Evolutionary conservation across 805 yeast genomes (phyloP).

Genomic region (Cyberlindnera americana): DNA sequence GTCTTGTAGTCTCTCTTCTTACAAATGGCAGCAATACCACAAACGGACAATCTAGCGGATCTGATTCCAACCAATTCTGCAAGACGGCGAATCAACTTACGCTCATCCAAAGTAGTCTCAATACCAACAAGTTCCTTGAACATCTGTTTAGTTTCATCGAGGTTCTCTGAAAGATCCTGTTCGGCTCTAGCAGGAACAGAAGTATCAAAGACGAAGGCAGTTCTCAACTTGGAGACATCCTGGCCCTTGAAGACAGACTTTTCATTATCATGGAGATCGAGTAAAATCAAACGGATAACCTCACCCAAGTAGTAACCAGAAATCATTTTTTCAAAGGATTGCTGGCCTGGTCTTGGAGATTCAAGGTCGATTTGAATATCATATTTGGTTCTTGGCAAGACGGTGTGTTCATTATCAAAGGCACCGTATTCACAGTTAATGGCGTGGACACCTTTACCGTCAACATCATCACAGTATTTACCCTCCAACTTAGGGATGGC

Average conservation of each 20-base stretch:
- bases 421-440: slow-evolving; percentile 99
- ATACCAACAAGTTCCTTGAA: slow-evolving; percentile 59
- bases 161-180: slow-evolving; percentile 82
- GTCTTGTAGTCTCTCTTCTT: slow-evolving; percentile 74
- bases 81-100: slow-evolving; percentile 74
- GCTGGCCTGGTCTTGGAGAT: slow-evolving; percentile 96
- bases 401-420: slow-evolving; percentile 82
- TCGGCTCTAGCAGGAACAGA: slow-evolving; percentile 85
- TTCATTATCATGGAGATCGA: slow-evolving; percentile 59
- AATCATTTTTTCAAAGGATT: slow-evolving; percentile 94
- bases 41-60: slow-evolving; percentile 86
- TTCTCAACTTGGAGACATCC: slow-evolving; percentile 57
- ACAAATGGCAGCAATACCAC: slow-evolving; percentile 94
- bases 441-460: slow-evolving; percentile 74
- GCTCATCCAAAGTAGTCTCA: slow-evolving; percentile 68
- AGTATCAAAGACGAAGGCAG: slow-evolving; percentile 78
- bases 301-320: slow-evolving; percentile 97
- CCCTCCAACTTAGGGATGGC: slow-evolving; percentile 83
- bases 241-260: slow-evolving; percentile 69
- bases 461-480: slow-evolving; percentile 57
- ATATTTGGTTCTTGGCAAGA: slow-evolving; percentile 86
- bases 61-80: slow-evolving; percentile 89
- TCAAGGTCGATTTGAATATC: slow-evolving; percentile 77
- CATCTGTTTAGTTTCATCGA: slow-evolving; percentile 67
- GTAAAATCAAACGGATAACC: slow-evolving; percentile 71